Evolutionary conservation across 441 rosid species (phyloP), one percentile per base, ranked within the genome.

Genomic region (Mallotus repandus): DNA sequence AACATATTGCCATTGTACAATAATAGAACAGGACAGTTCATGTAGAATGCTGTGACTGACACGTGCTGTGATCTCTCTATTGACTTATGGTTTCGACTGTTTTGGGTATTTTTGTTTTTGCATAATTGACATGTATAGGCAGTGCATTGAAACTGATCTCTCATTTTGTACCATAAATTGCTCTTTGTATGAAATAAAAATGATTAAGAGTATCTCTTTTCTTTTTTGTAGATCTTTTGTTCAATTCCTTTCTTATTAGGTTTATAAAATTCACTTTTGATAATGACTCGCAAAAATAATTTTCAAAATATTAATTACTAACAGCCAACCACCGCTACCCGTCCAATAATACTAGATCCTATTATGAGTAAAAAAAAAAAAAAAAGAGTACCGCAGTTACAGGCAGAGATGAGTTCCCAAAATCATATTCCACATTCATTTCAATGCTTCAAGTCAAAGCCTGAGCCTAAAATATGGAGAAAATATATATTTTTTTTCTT

Each of bases 31-130:
- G 81, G 66, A 68, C 72, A 54, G 46, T 78, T 67, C 63, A 63
- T 58, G 4, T 79, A 80, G 82, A 71, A 68, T 80, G 80, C 45
- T 70, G 71, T 43, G 56, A 76, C 13, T 38, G 7, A 38, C 61
- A 12, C 69, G 15, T 59, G 7, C 63, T 9, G 21, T 32, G 14
- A 16, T 18, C 19, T 55, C 16, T 50, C 21, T 21, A 53, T 41
- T 52, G 32, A 60, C 66, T 25, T 11, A 35, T 21, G 52, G 55
- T 54, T 64, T 25, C 22, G 38, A 21, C 6, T 35, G 9, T 41
- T 63, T 66, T 65, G 25, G 7, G 22, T 45, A 14, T 18, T 7
- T 9, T 2, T 57, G 8, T 18, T 55, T 21, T 18, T 66, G n/a
- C 21, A 22, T 15, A n/a, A 22, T 73, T 73, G 63, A 65, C 71